Evolutionary conservation across 768 basidiomycete species (phyloP), one percentile per base, ranked within the genome.

Genomic region (Boletus reticulatus): DNA sequence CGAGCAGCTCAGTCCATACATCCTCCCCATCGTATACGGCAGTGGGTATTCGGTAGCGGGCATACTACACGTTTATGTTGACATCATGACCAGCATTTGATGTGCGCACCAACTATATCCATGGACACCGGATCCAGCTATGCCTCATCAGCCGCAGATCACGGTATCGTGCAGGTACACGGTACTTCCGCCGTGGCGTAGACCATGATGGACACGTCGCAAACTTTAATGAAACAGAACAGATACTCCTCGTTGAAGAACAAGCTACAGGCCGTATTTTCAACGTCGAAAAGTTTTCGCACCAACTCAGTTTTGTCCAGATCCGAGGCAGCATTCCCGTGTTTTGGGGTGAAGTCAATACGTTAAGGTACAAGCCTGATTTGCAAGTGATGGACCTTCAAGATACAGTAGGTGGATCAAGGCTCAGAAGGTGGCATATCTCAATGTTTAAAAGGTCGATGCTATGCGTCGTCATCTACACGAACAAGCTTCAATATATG

Each of bases 141-240:
- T 86, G 84, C 63, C 85, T 99, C 64, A 89, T 98, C 62, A 94
- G 94, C 61, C 88, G 97, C 29, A 89, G 95, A 50, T 95, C 93
- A 12, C 89, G 97, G 20, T 90, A 88, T 75, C 85, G 96, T 55
- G 93, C 97, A 29, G 97, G 97, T 6, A 98, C 97, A 14, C 91
- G 97, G 48, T 98, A 96, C 79, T 97, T 98, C 75, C 84, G 93
- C 19, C 87, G 97, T 45, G 97, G 97, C 6, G 80, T 99, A 62
- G 94, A 98, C 70, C 76, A 83, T 19, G 78, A 89, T 10, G 97
- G 95, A 3, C 84, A 98, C 68, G 91, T 92, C 41, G 93, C 94
- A 54, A 99, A 99, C 73, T 98, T 93, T 75, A 97, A 98, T 69
- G 97, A 99, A 73, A 96, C 97, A 7, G 97, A 99, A 68, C 97